These are phyloP conservation scores for Thuja plicata DNA, from an alignment of 83 land plant genomes.

Conservation along the genomic window DNA sequence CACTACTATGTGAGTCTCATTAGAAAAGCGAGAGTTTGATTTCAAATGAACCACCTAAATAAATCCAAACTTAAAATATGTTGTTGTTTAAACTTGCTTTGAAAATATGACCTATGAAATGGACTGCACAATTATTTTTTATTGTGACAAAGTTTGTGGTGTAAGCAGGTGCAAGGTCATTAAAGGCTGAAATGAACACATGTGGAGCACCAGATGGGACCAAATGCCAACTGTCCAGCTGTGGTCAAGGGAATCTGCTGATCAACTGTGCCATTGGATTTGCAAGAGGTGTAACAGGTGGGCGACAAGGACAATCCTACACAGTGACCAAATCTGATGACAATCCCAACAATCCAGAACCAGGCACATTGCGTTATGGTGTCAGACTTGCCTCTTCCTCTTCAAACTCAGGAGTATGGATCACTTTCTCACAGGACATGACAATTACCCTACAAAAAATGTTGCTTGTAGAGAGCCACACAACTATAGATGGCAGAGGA, in stretches of 20 bases:
- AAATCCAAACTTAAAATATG: too few relatives aligned
- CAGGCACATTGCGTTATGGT: constrained; percentile 46
- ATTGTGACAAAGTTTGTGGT: too few relatives aligned
- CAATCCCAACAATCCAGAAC: constrained; percentile 32
- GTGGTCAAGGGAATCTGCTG: constrained; percentile 2
- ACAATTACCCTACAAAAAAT: constrained; percentile 30
- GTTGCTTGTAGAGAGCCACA: constrained; percentile 6
- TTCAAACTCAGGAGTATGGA: constrained; percentile 35
- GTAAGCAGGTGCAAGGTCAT: too few relatives aligned
- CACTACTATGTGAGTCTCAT: too few relatives aligned
- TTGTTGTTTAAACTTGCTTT: too few relatives aligned
- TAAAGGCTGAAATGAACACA: too few relatives aligned
- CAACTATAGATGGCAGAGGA: constrained; percentile 55
- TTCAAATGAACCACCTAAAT: too few relatives aligned
- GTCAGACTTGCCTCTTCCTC: constrained; percentile 14
- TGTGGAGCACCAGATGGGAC: background rate
- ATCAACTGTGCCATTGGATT: constrained; percentile 43
- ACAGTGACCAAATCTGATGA: constrained; percentile 34
- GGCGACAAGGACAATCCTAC: constrained; percentile 31
- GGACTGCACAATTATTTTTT: too few relatives aligned
- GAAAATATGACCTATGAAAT: too few relatives aligned
- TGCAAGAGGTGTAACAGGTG: constrained; percentile 29
- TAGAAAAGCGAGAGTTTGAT: too few relatives aligned
- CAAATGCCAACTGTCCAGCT: background rate
- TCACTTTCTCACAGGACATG: constrained; percentile 43